phyloP scores from a whole-genome alignment of 768 basidiomycete genomes.

The Pisolithus sp. region DNA sequence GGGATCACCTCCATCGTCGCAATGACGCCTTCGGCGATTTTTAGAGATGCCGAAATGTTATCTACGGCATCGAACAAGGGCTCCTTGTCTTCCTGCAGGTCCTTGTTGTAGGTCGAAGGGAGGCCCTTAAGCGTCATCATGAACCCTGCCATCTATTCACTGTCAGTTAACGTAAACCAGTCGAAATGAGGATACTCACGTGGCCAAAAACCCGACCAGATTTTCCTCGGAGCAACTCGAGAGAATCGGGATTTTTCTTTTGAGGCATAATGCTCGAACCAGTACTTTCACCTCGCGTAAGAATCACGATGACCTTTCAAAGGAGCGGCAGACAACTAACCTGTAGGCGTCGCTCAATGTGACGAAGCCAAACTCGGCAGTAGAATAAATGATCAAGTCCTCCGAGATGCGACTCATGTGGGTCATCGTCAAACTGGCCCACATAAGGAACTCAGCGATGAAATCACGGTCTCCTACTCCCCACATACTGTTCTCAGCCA shows the following conservation, averaged over 20 bases:
- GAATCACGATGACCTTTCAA: background rate
- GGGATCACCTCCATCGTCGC: constrained; percentile 74
- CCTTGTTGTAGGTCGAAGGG: constrained; percentile 99
- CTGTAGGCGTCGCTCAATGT: constrained; percentile 96
- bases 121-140: constrained; percentile 96
- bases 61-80: constrained; percentile 93
- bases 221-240: constrained; percentile 93
- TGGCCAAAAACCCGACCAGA: constrained; percentile 91
- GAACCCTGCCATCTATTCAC: constrained; percentile 85
- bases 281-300: constrained; percentile 48
- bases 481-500: constrained; percentile 96
- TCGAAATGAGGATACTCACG: constrained; percentile 35
- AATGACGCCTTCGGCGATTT: constrained; percentile 92
- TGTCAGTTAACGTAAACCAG: background rate
- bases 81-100: constrained; percentile 98
- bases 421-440: constrained; percentile 86
- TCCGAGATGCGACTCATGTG: constrained; percentile 95
- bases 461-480: constrained; percentile 97
- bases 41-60: constrained; percentile 79
- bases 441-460: constrained; percentile 95
- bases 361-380: constrained; percentile 95
- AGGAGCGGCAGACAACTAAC: constrained; percentile 35
- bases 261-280: constrained; percentile 99
- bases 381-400: constrained; percentile 94
- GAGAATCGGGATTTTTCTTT: constrained; percentile 97